phyloP scores from a whole-genome alignment of 768 basidiomycete genomes.

The Sutorius australiensis region DNA sequence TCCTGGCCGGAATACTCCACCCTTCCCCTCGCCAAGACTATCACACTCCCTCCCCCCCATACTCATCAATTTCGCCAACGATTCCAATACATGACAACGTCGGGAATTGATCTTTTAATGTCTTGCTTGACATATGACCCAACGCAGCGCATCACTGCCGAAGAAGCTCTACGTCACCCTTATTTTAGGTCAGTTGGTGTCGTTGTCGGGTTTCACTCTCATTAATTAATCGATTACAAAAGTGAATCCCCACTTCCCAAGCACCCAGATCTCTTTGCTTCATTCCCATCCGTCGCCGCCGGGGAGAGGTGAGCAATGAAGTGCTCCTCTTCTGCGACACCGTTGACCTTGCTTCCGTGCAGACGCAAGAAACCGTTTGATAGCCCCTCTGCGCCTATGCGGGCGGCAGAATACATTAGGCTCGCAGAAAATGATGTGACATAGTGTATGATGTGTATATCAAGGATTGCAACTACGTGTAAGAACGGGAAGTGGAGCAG shows the following conservation, averaged over 20 bases:
- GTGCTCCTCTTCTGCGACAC: not conserved
- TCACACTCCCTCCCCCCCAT: conserved; percentile 73
- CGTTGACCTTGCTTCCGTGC: conserved; percentile 10
- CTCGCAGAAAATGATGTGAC: conserved; percentile 59
- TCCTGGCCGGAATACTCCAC: conserved; percentile 83
- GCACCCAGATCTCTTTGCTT: conserved; percentile 92
- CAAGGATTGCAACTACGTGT: not conserved
- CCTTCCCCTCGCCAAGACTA: conserved; percentile 77
- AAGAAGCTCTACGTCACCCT: conserved; percentile 84
- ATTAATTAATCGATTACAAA: conserved; percentile 1
- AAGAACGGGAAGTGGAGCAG: not conserved
- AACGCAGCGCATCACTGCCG: conserved; percentile 77
- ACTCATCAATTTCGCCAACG: conserved; percentile 75
- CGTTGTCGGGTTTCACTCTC: not conserved
- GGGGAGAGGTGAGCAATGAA: conserved; percentile 77
- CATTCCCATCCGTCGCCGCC: conserved; percentile 93
- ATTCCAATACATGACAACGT: conserved; percentile 78
- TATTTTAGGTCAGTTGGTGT: conserved; percentile 69
- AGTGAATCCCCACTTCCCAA: conserved; percentile 95
- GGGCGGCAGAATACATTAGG: conserved; percentile 65
- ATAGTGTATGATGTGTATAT: conserved; percentile 7
- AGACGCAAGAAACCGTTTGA: conserved; percentile 77
- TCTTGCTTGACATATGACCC: conserved; percentile 89
- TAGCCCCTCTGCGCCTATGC: conserved; percentile 75
- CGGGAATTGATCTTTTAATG: conserved; percentile 82